Evolutionary conservation across 1,284 basidiomycete genomes (phyloP).

Genomic region (Boletus chippewaensis): DNA sequence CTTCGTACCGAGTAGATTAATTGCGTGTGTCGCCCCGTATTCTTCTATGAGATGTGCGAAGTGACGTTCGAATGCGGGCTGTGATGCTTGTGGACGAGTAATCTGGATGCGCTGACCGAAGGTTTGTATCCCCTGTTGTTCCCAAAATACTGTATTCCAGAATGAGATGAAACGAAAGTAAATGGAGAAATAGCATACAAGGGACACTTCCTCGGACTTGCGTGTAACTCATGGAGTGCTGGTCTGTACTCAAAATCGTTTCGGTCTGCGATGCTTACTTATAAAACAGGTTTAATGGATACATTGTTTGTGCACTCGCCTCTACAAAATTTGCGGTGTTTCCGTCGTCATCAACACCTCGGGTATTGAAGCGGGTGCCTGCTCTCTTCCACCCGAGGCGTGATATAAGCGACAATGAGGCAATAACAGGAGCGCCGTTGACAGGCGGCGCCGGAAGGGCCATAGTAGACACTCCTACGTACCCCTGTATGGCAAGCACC

Average conservation of each 20-base stretch:
- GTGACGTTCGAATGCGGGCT: constrained; percentile 94
- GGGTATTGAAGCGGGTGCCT: constrained; percentile 94
- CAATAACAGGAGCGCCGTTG: constrained; percentile 57
- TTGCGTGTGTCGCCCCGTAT: constrained; percentile 75
- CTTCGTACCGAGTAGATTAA: constrained; percentile 84
- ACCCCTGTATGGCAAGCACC: constrained; percentile 94
- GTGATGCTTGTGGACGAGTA: constrained; percentile 90
- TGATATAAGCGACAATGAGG: constrained; percentile 75
- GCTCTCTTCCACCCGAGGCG: constrained; percentile 92
- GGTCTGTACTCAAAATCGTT: constrained; percentile 79
- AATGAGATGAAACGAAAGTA: constrained; percentile 15
- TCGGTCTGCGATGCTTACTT: constrained; percentile 60
- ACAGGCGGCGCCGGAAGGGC: constrained; percentile 68
- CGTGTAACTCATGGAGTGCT: constrained; percentile 82
- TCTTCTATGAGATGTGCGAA: constrained; percentile 81
- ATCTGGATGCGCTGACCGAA: constrained; percentile 89
- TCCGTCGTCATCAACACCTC: constrained; percentile 97
- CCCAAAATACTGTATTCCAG: constrained; percentile 80
- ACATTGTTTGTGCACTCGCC: constrained; percentile 38
- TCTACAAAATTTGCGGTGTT: constrained; percentile 98
- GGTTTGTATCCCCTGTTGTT: constrained; percentile 89
- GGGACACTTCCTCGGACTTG: constrained; percentile 94
- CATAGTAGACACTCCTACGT: constrained; percentile 68
- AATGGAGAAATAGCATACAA: constrained; percentile 45
- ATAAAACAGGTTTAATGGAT: not conserved